Percentiles rank a stretch among this genome's conserved stretches.
Conservation (phyloP, 495 filamentous ascomycete genomes). For the Hypoxylon intermedium region DNA sequence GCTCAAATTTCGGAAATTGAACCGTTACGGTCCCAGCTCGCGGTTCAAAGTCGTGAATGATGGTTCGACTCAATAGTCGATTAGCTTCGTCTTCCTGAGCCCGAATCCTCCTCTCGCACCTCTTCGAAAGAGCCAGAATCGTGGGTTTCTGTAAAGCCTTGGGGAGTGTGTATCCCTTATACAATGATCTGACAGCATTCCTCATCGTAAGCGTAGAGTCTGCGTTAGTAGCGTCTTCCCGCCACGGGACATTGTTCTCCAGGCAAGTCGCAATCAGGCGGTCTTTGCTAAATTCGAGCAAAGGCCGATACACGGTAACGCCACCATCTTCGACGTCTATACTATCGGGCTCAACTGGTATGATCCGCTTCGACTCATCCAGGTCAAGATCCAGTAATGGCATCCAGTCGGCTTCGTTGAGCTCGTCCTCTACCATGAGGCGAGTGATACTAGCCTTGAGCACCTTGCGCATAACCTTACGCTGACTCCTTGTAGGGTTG, state of each 20-base stretch:
- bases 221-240: constrained; percentile 85
- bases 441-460: constrained; percentile 32
- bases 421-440: constrained; percentile 8
- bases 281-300: constrained; percentile 76
- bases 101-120: constrained; percentile 42
- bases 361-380: constrained; percentile 16
- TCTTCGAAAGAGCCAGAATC: constrained; percentile 62
- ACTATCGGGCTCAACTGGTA: constrained; percentile 7
- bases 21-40: constrained; percentile 51
- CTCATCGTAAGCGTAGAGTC: constrained; percentile 77
- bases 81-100: constrained; percentile 46
- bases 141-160: constrained; percentile 69
- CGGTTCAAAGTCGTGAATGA: constrained; percentile 50
- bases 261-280: constrained; percentile 75
- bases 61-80: constrained; percentile 38
- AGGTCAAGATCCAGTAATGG: constrained; percentile 36
- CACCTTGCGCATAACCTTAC: constrained; percentile 22
- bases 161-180: constrained; percentile 66
- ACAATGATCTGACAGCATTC: constrained; percentile 78
- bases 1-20: constrained; percentile 45
- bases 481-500: constrained; percentile 18
- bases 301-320: constrained; percentile 73
- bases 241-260: constrained; percentile 69
- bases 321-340: constrained; percentile 70
- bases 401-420: constrained; percentile 13